Evolutionary conservation across 1,284 basidiomycete genomes (phyloP).

Genomic region (Salmacisia buchloeana): DNA sequence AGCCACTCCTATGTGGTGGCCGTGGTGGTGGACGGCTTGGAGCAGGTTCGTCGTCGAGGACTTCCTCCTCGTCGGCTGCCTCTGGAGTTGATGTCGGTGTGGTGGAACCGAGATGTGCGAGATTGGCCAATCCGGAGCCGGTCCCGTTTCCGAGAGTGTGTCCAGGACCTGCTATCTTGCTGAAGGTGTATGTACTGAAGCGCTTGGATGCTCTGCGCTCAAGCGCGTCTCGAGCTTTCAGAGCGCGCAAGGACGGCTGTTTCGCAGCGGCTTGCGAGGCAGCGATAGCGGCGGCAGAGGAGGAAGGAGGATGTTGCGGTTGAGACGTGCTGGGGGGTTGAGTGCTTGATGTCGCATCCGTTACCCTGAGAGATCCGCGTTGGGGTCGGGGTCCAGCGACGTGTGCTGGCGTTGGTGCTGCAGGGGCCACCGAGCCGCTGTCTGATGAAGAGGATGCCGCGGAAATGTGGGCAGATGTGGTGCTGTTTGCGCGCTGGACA

Average conservation of each 20-base stretch:
- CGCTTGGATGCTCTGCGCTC: constrained; percentile 91
- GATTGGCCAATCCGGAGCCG: constrained; percentile 7
- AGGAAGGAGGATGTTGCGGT: not conserved
- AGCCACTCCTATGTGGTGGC: no score
- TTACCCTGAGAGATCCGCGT: not conserved
- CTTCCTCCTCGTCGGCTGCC: not conserved
- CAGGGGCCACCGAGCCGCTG: not conserved
- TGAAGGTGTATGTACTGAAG: constrained; percentile 91
- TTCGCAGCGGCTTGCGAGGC: constrained; percentile 55
- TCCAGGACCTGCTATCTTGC: constrained; percentile 69
- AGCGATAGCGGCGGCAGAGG: not conserved
- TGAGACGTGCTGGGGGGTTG: constrained; percentile 2
- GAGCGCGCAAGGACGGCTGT: constrained; percentile 75
- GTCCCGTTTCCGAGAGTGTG: constrained; percentile 27
- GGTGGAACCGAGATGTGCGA: constrained; percentile 5
- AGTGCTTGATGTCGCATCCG: not conserved
- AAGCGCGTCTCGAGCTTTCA: constrained; percentile 78
- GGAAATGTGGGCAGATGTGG: not conserved
- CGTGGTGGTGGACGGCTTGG: not conserved
- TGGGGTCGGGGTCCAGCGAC: not conserved
- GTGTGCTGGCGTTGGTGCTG: not conserved
- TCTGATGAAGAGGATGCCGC: not conserved
- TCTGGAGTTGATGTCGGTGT: no score
- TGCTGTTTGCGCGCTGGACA: constrained; percentile 21
- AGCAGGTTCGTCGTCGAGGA: not conserved